Evolutionary conservation across 139 green algal genomes (phyloP).

Genomic region (Eudorina sp.): DNA sequence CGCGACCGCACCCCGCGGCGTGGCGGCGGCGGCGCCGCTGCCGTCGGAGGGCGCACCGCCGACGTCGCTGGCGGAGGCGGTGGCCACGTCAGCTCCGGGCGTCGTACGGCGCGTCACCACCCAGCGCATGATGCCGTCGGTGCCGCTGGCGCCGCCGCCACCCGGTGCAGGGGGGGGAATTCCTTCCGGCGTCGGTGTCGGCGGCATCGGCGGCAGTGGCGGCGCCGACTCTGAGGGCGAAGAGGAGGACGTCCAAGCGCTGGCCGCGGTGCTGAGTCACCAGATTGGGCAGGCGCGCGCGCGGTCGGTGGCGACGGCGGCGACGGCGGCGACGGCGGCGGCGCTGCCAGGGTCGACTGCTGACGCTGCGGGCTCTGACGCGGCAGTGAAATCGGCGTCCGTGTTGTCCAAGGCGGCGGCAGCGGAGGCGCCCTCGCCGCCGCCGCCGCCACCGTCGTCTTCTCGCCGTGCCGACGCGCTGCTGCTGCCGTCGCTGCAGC

Average conservation of each 20-base stretch:
- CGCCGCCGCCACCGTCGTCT: background rate
- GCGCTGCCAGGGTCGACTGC: background rate
- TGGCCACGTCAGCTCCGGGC: background rate
- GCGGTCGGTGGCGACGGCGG: background rate
- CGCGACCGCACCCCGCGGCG: background rate
- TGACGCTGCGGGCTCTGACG: too few species aligned
- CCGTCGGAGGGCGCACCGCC: background rate
- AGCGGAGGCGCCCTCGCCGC: background rate
- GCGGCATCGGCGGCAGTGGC: background rate
- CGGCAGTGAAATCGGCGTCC: background rate
- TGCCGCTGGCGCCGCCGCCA: background rate
- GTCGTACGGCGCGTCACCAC: background rate
- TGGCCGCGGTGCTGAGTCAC: conserved; percentile 23
- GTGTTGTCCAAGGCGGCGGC: background rate
- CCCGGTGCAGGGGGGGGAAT: too few species aligned
- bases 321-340: background rate
- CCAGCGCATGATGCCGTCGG: background rate
- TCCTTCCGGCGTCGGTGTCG: background rate
- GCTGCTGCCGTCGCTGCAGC: background rate
- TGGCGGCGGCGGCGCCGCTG: background rate
- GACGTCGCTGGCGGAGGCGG: background rate
- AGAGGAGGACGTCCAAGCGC: background rate
- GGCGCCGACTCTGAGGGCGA: background rate
- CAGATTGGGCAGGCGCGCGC: conserved; percentile 22
- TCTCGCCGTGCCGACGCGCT: background rate